Conservation (phyloP, 2,329 filamentous ascomycete genomes). For the Penicillium sp. region DNA sequence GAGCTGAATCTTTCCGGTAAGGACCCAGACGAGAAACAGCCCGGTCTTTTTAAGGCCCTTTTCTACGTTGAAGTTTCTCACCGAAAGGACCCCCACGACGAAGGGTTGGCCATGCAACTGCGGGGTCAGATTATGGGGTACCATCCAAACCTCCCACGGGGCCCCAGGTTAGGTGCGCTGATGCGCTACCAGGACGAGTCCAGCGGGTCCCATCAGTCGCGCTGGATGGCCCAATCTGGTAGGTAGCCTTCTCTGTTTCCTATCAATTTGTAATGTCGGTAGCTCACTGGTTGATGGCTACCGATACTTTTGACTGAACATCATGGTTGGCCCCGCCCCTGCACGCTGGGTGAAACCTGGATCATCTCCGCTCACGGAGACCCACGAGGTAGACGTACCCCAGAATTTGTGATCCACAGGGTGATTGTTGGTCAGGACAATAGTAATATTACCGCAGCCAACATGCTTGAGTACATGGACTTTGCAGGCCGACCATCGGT, state of each 20-base stretch:
- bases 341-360: not conserved
- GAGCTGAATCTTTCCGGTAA: no score
- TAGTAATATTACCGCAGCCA: no score
- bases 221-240: not conserved
- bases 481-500: conserved; percentile 8
- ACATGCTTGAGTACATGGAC: no score
- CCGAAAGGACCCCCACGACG: not conserved
- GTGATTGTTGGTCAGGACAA: no score
- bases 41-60: not conserved
- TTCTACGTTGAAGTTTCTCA: no score
- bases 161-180: not conserved
- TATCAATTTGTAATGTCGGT: no score
- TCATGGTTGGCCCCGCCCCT: not conserved
- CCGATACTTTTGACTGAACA: no score
- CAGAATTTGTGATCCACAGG: not conserved
- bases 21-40: not conserved
- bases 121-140: not conserved
- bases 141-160: not conserved
- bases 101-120: not conserved
- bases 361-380: not conserved
- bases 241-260: not conserved
- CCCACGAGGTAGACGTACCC: not conserved
- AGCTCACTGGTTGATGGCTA: no score
- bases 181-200: not conserved
- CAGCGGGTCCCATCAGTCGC: not conserved